Evolutionary conservation across 345 rosid genomes (phyloP), one percentile per base, ranked within the genome.

Genomic region (Gossypium bickii): DNA sequence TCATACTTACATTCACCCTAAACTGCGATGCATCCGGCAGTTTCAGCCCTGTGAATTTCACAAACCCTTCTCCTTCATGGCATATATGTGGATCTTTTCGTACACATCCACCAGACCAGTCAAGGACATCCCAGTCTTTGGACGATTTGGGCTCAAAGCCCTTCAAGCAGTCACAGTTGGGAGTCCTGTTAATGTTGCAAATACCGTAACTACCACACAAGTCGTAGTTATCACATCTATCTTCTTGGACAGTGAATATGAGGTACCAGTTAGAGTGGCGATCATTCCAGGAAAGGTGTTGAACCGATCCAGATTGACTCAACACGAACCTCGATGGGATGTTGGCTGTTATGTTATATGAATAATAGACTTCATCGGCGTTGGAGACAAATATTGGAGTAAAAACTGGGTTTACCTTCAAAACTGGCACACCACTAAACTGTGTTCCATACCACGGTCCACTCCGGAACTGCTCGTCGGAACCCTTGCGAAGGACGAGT

Each of bases 141-240:
- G 68, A 76, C 55, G 63, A 77, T 56, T 45, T 77, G 10, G 91
- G 88, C 16, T 38, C 49, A 52, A 88, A 88, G 3, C 89, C 88
- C 17, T 69, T 73, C 78, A 80, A 34, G 67, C 89, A 88, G 7
- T 73, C 57, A 53, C 89, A 88, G 22, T 38, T 70, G 12, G 74
- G 63, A 11, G 62, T 15, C 63, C 29, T 55, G 29, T 53, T n/a
- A 55, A 70, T 70, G 49, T 38, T 56, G 49, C 74, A 70, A 12
- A 70, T 18, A 55, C 74, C 74, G 43, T 70, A 70, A 7, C 49
- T 53, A 55, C 74, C 62, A 70, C 74, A 70, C 53, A 81, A 0
- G 20, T 60, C 57, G 18, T 79, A 85, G 10, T 67, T 24, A 78
- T 87, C 90, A 48, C 87, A 87, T 44, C 81, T 70, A 38, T 87